These are phyloP conservation scores for Boechera stricta DNA, from an alignment of 345 rosid genomes.

Conservation along the genomic window DNA sequence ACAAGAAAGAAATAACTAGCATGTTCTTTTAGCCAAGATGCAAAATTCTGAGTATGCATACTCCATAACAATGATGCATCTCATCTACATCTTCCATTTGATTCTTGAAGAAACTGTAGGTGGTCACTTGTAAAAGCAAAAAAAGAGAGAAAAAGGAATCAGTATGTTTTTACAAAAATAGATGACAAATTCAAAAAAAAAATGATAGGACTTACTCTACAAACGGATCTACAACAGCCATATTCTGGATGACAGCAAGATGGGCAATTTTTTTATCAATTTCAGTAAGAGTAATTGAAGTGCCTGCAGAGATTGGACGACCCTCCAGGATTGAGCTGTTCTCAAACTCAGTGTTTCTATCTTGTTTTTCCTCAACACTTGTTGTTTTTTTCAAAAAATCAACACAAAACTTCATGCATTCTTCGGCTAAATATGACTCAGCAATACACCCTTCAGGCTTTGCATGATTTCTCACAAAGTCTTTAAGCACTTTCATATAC, in stretches of 20 bases:
- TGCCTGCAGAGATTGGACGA: neutral
- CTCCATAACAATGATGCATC: neutral
- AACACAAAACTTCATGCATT: neutral
- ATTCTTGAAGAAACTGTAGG: neutral
- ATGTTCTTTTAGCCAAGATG: neutral
- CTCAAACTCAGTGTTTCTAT: neutral
- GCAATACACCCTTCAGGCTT: neutral
- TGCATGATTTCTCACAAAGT: neutral
- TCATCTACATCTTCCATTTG: neutral
- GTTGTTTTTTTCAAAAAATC: neutral
- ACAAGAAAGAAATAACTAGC: neutral
- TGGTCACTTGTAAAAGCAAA: neutral
- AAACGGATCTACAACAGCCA: neutral
- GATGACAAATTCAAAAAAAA: no score
- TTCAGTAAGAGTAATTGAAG: neutral
- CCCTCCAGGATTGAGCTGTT: neutral
- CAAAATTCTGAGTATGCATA: conserved; percentile 12
- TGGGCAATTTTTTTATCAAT: neutral
- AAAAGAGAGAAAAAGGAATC: neutral
- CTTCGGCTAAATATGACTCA: neutral
- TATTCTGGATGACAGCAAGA: conserved; percentile 10
- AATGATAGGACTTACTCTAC: neutral
- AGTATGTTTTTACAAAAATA: no score
- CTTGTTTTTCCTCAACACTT: neutral
- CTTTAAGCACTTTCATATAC: neutral